Evolutionary conservation across 176 grass and related monocot species (phyloP).

Genomic region (Rhynchospora tenuis): DNA sequence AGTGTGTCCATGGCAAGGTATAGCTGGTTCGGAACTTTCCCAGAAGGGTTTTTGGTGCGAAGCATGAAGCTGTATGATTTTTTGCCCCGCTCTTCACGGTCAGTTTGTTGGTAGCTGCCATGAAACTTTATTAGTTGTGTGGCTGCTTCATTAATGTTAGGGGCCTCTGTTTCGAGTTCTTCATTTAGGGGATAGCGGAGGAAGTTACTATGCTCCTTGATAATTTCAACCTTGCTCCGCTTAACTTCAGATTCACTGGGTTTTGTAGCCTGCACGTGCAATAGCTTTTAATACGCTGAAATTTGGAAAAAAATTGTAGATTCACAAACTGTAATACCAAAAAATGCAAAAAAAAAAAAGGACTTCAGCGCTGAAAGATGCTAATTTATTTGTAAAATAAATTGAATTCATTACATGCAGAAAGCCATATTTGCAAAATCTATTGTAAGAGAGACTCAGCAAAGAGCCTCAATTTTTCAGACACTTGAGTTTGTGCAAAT

Average conservation of each 20-base stretch:
- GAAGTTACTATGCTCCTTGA: constrained; percentile 96
- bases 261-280: constrained; percentile 59
- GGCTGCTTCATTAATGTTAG: constrained; percentile 79
- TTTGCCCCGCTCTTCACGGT: constrained; percentile 68
- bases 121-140: constrained; percentile 95
- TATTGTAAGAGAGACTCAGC: no score
- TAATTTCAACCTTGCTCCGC: constrained; percentile 94
- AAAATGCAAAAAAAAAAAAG: not conserved
- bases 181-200: constrained; percentile 92
- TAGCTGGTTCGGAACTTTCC: constrained; percentile 81
- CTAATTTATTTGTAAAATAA: not conserved
- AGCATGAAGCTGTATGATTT: constrained; percentile 98
- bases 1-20: constrained; percentile 89
- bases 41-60: constrained; percentile 91
- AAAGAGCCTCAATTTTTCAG: not conserved
- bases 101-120: constrained; percentile 88
- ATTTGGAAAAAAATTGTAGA: not conserved
- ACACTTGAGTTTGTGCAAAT: not conserved
- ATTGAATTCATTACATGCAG: not conserved
- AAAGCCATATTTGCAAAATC: not conserved
- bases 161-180: constrained; percentile 67
- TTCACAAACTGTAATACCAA: not conserved
- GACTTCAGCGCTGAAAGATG: not conserved
- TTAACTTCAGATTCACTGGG: constrained; percentile 52
- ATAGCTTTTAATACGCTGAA: not conserved